Conservation (phyloP, 495 filamentous ascomycete genomes). For the Penicillium egyptiacum region DNA sequence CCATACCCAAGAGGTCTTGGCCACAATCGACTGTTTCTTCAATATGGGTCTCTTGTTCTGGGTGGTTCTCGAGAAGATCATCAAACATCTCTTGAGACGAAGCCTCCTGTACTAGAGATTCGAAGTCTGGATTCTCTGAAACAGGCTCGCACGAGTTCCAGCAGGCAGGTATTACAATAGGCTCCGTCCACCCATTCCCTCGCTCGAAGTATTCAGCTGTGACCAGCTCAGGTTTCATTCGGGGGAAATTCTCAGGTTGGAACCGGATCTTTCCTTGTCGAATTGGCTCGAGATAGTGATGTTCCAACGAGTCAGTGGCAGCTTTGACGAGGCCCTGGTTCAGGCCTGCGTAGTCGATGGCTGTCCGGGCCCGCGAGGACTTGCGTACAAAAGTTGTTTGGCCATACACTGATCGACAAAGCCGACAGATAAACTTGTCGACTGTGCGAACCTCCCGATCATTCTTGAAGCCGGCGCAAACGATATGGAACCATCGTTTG, state of each 20-base stretch:
- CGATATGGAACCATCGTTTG: slow-evolving; percentile 72
- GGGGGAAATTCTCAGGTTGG: slow-evolving; percentile 61
- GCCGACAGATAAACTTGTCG: slow-evolving; percentile 68
- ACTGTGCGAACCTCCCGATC: slow-evolving; percentile 67
- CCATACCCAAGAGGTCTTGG: slow-evolving; percentile 71
- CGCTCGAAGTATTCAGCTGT: slow-evolving; percentile 68
- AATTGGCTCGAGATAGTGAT: slow-evolving; percentile 72
- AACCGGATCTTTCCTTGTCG: slow-evolving; percentile 66
- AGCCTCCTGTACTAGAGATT: slow-evolving; percentile 38
- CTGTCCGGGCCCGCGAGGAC: slow-evolving; percentile 62
- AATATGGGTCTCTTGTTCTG: slow-evolving; percentile 39
- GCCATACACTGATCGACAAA: slow-evolving; percentile 60
- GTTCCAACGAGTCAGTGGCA: slow-evolving; percentile 65
- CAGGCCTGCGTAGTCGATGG: slow-evolving; percentile 74
- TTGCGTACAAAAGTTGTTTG: slow-evolving; percentile 66
- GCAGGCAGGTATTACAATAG: slow-evolving; percentile 67
- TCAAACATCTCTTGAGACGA: slow-evolving; percentile 50
- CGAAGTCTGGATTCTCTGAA: slow-evolving; percentile 26
- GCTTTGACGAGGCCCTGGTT: slow-evolving; percentile 72
- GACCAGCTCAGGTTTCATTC: slow-evolving; percentile 66
- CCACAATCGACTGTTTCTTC: slow-evolving; percentile 56
- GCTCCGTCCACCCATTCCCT: slow-evolving; percentile 66
- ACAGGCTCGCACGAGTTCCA: slow-evolving; percentile 58
- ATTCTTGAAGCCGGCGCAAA: slow-evolving; percentile 70
- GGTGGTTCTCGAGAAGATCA: slow-evolving; percentile 42